Evolutionary conservation across 169 alveolate genomes (phyloP), one percentile per base, ranked within the genome.

Genomic region (Plasmodium reichenowi): DNA sequence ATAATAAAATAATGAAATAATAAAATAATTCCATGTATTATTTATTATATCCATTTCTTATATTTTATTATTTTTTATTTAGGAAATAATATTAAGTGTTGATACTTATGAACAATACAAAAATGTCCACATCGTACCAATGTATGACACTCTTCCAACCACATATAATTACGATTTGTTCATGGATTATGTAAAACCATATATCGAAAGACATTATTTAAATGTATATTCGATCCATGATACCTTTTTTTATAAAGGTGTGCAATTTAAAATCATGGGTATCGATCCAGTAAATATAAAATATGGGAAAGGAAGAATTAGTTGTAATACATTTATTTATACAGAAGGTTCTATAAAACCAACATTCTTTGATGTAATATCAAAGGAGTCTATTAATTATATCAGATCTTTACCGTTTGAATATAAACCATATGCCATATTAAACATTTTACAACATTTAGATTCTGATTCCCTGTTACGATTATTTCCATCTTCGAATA

Each of bases 251-350:
- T 92, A 92, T 72, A 92, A 88, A 54, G 95, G 95, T 9, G 93
- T 92, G 47, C 95, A 92, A 66, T 92, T 92, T 56, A 92, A 92
- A 92, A 75, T 92, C 32, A 88, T 92, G 87, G 95, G 93, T n/a
- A 74, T 92, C 20, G 93, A 87, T 24, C 95, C 95, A 38, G 67
- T 62, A 32, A 78, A 92, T 50, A 88, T 92, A 7, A 88, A 88
- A 66, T 59, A 15, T 66, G 89, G 89, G 2, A 78, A 71, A 45
- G 95, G 93, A 43, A 73, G 95, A 67, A 88, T 92, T 64, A 92
- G 93, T 54, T 86, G 88, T 54, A 68, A 88, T 32, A 92, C 95
- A 24, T 88, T 90, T 17, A 92, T 92, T 26, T 92, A 88, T 59
- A 88, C 83, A 17, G 87, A 83, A 15, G 95, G 95, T 12, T 67